Evolutionary conservation across 768 basidiomycete species (phyloP).

Genomic region (Suillus subluteus): DNA sequence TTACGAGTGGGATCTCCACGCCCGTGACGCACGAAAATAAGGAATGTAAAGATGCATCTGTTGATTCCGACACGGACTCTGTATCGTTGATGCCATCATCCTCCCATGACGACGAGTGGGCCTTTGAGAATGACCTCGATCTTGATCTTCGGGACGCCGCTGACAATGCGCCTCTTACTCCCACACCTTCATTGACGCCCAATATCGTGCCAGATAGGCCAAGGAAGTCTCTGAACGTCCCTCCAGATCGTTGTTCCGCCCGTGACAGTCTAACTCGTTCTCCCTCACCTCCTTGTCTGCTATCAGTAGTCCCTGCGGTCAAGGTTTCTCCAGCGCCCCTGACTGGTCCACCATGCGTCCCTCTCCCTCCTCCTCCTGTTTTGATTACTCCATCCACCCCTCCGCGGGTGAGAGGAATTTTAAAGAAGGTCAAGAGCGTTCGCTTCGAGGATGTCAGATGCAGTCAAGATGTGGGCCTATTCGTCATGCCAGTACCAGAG

Average conservation of each 20-base stretch:
- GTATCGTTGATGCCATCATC: conserved; percentile 9
- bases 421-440: conserved; percentile 44
- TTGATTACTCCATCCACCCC: conserved; percentile 32
- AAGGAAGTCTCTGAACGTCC: conserved; percentile 12
- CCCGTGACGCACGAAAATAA: conserved; percentile 20
- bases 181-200: not conserved
- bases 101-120: conserved; percentile 40
- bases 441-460: conserved; percentile 36
- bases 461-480: conserved; percentile 5
- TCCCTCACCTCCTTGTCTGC: conserved; percentile 22
- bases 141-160: conserved; percentile 17
- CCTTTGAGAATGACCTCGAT: conserved; percentile 35
- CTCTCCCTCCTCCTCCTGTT: conserved; percentile 26
- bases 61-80: not conserved
- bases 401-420: conserved; percentile 37
- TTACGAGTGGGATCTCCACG: conserved; percentile 21
- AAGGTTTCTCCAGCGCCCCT: not conserved
- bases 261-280: conserved; percentile 8
- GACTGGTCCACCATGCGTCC: conserved; percentile 23
- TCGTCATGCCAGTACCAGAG: conserved; percentile 5
- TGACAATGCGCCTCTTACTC: conserved; percentile 6
- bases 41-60: conserved; percentile 14
- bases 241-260: conserved; percentile 20
- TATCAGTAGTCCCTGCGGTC: not conserved
- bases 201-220: not conserved